Base-by-base conservation (phyloP, 331 rosid species). In the Erythrophleum ivorense region DNA sequence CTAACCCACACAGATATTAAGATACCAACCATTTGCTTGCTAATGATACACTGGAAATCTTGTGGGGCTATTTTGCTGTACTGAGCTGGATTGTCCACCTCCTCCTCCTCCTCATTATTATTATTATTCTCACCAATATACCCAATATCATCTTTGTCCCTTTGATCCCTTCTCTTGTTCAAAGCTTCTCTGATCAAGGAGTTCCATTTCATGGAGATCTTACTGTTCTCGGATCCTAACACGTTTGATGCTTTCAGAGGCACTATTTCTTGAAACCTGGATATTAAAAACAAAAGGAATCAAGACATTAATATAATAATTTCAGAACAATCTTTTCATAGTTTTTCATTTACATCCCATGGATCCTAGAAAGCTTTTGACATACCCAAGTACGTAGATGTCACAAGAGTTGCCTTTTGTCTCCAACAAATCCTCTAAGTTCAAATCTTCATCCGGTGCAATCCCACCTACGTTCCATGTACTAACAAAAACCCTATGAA, bases 401-500 rank as follows among this genome's bases (percentile, higher is more conserved):
- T 93, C 97, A 75, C 87, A 91, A 57, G 90, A 78, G 60, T 63
- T 65, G 84, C 45, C 73, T 75, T 83, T 31, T 18, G 84, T 87
- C 18, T 91, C 97, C 21, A 93, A 71, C 90, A 90, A 87, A 82
- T 87, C 90, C 40, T 85, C 87, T 13, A 93, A 62, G 24, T 86
- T 80, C 86, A 91, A 76, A 69, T 84, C 90, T 66, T 87, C 85
- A 57, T 87, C 80, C 9, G 97, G 97, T 82, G 91, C 93, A 88
- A 87, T 73, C 60, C 97, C 97, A 24, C 94, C 97, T 3, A 88
- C 92, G 86, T 93, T 93, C 97, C 97, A 93, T n/a, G 97, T 91
- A 74, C 97, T 86, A n/a, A 85, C 93, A 80, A 88, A 93, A 57
- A 91, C 79, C 87, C 97, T 93, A 15, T 4, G 40, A 74, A 52